These are phyloP conservation scores for Metahyphopichia silvanorum DNA, from an alignment of 805 yeast species.

Conservation along the genomic window DNA sequence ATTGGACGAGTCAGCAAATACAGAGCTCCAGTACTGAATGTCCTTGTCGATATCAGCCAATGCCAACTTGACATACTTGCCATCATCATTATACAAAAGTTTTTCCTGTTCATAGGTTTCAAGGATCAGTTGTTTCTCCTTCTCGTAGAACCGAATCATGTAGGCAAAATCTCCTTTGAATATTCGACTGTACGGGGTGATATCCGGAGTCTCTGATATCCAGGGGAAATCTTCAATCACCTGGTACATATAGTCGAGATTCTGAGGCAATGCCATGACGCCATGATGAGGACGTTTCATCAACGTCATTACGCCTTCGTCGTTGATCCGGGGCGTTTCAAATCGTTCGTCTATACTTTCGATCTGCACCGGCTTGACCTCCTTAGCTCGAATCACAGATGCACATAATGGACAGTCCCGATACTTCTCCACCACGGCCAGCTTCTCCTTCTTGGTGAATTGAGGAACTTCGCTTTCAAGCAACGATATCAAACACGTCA, in stretches of 20 bases:
- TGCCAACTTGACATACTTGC: conserved; percentile 53
- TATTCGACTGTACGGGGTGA: conserved; percentile 55
- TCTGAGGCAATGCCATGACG: conserved; percentile 48
- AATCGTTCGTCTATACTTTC: conserved; percentile 49
- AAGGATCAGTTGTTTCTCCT: conserved; percentile 55
- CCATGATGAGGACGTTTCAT: conserved; percentile 49
- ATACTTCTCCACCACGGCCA: conserved; percentile 41
- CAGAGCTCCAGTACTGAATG: conserved; percentile 35
- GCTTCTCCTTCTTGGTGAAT: conserved; percentile 32
- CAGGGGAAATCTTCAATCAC: conserved; percentile 54
- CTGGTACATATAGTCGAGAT: conserved; percentile 21
- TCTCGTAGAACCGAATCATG: conserved; percentile 49
- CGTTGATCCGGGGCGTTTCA: conserved; percentile 56
- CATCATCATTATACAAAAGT: conserved; percentile 58
- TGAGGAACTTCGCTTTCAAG: conserved; percentile 52
- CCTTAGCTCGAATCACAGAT: conserved; percentile 47
- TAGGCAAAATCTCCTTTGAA: conserved; percentile 62
- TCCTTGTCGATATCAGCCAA: conserved; percentile 49
- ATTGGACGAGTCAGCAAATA: conserved; percentile 16
- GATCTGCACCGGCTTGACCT: conserved; percentile 62
- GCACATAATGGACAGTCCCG: conserved; percentile 83
- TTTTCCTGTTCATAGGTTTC: conserved; percentile 55
- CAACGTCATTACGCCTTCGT: conserved; percentile 56
- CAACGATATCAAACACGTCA: conserved; percentile 73
- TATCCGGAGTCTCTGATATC: conserved; percentile 29